Conservation (phyloP, 2,329 filamentous ascomycete species). For the Cladosporium sp. region DNA sequence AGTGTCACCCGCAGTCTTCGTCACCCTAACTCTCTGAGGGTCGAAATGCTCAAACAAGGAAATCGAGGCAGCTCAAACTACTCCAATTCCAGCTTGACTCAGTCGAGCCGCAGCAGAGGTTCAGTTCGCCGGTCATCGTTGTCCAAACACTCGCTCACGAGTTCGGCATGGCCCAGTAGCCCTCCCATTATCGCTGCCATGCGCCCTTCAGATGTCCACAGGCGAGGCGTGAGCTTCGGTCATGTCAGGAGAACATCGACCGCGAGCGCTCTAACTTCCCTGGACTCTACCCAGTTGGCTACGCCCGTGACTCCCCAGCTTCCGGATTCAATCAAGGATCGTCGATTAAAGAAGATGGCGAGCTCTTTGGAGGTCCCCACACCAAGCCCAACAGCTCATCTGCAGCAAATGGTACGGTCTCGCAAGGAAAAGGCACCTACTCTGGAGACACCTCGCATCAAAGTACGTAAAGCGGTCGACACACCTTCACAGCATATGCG, state of each 20-base stretch:
- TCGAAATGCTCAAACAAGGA: constrained; percentile 34
- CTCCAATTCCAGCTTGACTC: constrained; percentile 33
- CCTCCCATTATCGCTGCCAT: constrained; percentile 41
- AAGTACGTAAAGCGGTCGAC: constrained; percentile 36
- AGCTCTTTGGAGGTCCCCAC: constrained; percentile 10
- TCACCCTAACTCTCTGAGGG: constrained; percentile 40
- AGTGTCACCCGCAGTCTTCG: constrained; percentile 35
- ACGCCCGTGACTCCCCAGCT: constrained; percentile 25
- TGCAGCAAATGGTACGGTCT: constrained; percentile 29
- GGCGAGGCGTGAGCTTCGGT: constrained; percentile 60
- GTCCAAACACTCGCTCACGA: constrained; percentile 41
- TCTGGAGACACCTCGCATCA: constrained; percentile 29
- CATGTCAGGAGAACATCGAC: constrained; percentile 49
- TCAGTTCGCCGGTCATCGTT: constrained; percentile 33
- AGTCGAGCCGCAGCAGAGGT: constrained; percentile 27
- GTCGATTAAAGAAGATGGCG: background rate
- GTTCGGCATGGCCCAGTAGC: constrained; percentile 45
- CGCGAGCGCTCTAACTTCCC: constrained; percentile 36
- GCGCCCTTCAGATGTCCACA: constrained; percentile 51
- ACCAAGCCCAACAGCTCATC: constrained; percentile 29
- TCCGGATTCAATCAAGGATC: constrained; percentile 15
- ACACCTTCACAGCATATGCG: constrained; percentile 55
- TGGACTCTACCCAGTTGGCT: constrained; percentile 23
- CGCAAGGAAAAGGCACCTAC: constrained; percentile 30
- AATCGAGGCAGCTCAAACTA: constrained; percentile 20